A percentile compares a stretch with the other conserved stretches of the same genome.
Evolutionary conservation across 1,284 basidiomycete species (phyloP).

Genomic region (Peniophora sp.): DNA sequence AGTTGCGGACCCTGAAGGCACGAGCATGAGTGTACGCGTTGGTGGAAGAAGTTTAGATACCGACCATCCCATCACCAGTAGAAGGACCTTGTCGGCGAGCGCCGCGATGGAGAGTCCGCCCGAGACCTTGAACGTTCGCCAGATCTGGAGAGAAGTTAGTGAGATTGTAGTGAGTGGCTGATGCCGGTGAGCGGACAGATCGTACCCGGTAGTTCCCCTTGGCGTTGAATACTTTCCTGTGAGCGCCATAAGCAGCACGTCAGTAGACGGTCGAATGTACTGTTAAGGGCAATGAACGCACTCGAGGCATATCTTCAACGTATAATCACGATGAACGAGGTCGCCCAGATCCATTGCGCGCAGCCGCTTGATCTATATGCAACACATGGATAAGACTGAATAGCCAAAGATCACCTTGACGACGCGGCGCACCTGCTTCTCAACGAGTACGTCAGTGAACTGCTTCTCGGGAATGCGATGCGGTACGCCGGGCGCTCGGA

Average conservation of each 20-base stretch:
- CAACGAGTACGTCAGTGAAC: conserved; percentile 6
- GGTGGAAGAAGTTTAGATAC: not conserved
- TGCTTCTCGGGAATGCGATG: conserved; percentile 2
- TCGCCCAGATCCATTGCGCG: conserved; percentile 6
- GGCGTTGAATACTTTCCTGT: conserved; percentile 1
- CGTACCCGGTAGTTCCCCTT: not conserved
- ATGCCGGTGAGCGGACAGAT: not conserved
- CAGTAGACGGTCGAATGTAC: too few species aligned
- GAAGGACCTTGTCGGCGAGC: conserved; percentile 11
- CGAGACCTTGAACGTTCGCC: conserved; percentile 9
- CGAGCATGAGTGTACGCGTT: not conserved
- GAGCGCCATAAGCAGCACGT: too few species aligned
- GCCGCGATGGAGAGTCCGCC: conserved; percentile 9
- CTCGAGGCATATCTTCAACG: conserved; percentile 5
- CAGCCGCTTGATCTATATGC: conserved; percentile 2
- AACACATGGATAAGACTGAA: not conserved
- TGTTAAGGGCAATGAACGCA: too few species aligned
- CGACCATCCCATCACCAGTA: conserved; percentile 10
- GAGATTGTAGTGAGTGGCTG: not conserved
- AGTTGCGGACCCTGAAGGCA: conserved; percentile 8
- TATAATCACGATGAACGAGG: conserved; percentile 7
- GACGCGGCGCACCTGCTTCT: conserved; percentile 8
- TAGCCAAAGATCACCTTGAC: not conserved
- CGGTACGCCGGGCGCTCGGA: not conserved
- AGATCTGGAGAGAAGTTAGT: not conserved